phyloP scores from a whole-genome alignment of 2,329 filamentous ascomycete species.

The Blastomyces parvus region DNA sequence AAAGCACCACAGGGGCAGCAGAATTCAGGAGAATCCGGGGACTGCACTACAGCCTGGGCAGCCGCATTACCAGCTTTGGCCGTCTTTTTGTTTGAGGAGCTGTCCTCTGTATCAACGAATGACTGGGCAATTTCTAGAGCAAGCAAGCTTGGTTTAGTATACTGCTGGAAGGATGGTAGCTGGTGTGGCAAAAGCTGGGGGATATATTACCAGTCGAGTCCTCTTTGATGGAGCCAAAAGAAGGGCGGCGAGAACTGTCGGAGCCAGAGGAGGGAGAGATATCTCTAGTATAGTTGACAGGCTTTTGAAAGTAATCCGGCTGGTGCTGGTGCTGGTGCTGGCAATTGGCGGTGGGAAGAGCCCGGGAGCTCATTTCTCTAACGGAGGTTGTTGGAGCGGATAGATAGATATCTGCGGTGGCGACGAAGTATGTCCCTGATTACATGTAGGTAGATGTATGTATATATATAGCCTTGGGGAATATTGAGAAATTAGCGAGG shows the following conservation, averaged over 20 bases:
- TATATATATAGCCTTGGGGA: constrained; percentile 18
- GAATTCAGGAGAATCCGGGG: constrained; percentile 29
- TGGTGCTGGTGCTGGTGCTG: neutral
- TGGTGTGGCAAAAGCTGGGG: neutral
- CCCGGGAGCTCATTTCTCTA: constrained; percentile 4
- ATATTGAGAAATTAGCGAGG: neutral
- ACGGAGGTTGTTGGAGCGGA: constrained; percentile 14
- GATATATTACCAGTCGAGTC: constrained; percentile 31
- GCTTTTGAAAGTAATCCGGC: neutral
- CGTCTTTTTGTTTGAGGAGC: constrained; percentile 23
- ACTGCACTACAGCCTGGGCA: constrained; percentile 24
- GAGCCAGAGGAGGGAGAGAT: constrained; percentile 30
- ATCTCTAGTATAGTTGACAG: constrained; percentile 20
- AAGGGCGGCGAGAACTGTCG: constrained; percentile 32
- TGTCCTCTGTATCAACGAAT: constrained; percentile 33
- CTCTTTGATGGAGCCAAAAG: constrained; percentile 38
- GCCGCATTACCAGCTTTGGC: constrained; percentile 17
- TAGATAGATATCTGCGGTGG: constrained; percentile 18
- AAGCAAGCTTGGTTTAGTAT: neutral
- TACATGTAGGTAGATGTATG: constrained; percentile 14
- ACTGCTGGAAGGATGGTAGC: neutral
- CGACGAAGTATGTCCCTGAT: constrained; percentile 20
- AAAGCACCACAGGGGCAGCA: constrained; percentile 40
- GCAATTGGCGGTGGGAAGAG: neutral
- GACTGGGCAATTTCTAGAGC: constrained; percentile 35